A percentile compares a stretch with the other conserved stretches of the same genome.
Conservation (phyloP, 208 protist genomes). For the Trichomonas vaginalis region DNA sequence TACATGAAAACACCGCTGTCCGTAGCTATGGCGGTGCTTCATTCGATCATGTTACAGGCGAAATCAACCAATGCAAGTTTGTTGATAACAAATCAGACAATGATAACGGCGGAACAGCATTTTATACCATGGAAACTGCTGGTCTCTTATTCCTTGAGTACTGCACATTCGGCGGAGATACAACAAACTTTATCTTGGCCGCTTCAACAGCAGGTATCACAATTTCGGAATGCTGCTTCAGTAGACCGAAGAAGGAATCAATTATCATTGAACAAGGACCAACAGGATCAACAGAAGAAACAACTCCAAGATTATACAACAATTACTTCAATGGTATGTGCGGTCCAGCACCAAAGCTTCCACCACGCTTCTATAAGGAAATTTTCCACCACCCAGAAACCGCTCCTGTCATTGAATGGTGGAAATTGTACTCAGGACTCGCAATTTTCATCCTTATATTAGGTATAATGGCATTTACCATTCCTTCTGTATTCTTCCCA, state of each 20-base stretch:
- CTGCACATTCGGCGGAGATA: neutral
- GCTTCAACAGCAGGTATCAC: neutral
- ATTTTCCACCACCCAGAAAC: neutral
- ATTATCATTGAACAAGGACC: neutral
- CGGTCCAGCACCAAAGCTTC: neutral
- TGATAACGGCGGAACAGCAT: neutral
- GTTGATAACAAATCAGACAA: neutral
- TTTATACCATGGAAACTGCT: neutral
- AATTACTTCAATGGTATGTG: neutral
- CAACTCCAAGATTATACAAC: neutral
- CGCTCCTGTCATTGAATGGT: neutral
- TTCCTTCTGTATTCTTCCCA: neutral
- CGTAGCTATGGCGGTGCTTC: neutral
- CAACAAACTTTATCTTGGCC: neutral
- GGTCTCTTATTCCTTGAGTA: neutral
- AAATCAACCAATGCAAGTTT: neutral
- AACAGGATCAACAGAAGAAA: neutral
- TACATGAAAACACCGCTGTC: neutral
- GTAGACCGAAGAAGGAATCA: neutral
- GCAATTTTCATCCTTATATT: neutral
- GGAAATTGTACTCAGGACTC: neutral
- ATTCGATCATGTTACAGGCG: neutral
- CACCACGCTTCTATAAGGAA: neutral
- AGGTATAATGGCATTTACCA: neutral
- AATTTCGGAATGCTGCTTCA: neutral